Percentiles rank a stretch among this genome's conserved stretches.
Conservation (phyloP, 2,329 filamentous ascomycete species). For the Cordyceps farinosa region DNA sequence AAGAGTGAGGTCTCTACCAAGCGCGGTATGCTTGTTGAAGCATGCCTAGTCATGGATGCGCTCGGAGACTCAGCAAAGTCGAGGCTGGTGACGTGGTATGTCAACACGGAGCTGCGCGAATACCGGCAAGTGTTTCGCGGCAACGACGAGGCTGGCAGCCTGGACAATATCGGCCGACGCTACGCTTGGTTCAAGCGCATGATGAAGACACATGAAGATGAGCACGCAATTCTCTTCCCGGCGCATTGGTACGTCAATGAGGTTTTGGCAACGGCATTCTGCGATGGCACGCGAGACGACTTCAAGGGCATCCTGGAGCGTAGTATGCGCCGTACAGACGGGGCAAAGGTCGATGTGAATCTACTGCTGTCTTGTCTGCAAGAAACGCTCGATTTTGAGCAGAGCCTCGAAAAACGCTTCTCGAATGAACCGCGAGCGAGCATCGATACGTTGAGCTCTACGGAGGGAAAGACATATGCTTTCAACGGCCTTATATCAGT, state of each 20-base stretch:
- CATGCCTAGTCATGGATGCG: slow-evolving; percentile 91
- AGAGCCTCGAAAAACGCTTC: slow-evolving; percentile 82
- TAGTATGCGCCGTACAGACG: slow-evolving; percentile 75
- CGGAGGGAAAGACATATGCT: slow-evolving; percentile 69
- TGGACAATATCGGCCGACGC: slow-evolving; percentile 92
- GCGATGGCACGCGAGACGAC: slow-evolving; percentile 91
- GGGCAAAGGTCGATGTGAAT: slow-evolving; percentile 82
- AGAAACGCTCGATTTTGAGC: slow-evolving; percentile 95
- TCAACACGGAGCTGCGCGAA: slow-evolving; percentile 93
- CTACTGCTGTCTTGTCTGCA: slow-evolving; percentile 84
- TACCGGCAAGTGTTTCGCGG: slow-evolving; percentile 94
- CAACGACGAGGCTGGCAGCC: slow-evolving; percentile 90
- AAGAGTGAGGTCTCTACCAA: slow-evolving; percentile 75
- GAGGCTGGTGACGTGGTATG: slow-evolving; percentile 90
- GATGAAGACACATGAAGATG: slow-evolving; percentile 92
- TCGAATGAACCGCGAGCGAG: slow-evolving; percentile 70
- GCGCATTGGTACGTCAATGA: slow-evolving; percentile 86
- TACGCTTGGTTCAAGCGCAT: slow-evolving; percentile 97
- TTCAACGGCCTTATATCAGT: slow-evolving; percentile 93
- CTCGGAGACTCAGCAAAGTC: slow-evolving; percentile 81
- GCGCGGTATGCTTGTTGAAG: slow-evolving; percentile 72
- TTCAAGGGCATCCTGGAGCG: slow-evolving; percentile 89
- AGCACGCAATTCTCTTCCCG: slow-evolving; percentile 86
- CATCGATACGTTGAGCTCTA: slow-evolving; percentile 80
- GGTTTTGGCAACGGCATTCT: slow-evolving; percentile 84